Evolutionary conservation across 139 green algal genomes (phyloP).

Genomic region (Auxenochlorella protothecoides): DNA sequence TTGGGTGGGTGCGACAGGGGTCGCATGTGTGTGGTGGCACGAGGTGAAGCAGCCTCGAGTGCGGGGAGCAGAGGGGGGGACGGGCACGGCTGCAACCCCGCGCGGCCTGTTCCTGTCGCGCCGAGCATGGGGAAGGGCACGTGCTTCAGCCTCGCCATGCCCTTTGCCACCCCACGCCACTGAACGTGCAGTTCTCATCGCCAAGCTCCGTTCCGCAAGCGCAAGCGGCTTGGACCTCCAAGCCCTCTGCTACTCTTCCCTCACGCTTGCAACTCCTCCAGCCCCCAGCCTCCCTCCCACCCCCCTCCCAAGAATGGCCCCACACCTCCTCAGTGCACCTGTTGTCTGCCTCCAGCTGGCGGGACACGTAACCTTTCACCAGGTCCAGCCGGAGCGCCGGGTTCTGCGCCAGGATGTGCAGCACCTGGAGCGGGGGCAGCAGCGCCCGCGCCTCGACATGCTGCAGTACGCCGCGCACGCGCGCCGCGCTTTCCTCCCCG

Average conservation of each 20-base stretch:
- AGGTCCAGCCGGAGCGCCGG: slow-evolving; percentile 50
- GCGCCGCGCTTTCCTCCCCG: slow-evolving; percentile 1
- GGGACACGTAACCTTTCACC: slow-evolving; percentile 59
- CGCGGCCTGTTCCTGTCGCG: not conserved
- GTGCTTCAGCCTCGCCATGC: not conserved
- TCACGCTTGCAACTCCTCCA: too few species aligned
- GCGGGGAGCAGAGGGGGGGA: too few species aligned
- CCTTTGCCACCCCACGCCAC: not conserved
- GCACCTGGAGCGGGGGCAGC: slow-evolving; percentile 82
- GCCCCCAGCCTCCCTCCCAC: too few species aligned
- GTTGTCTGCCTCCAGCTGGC: slow-evolving; percentile 44
- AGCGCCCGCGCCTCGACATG: slow-evolving; percentile 67
- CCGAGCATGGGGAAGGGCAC: not conserved
- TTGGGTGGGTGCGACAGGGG: not conserved
- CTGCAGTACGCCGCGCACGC: slow-evolving; percentile 49
- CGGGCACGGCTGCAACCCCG: too few species aligned
- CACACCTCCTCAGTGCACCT: not conserved
- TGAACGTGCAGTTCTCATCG: too few species aligned
- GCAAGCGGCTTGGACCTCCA: too few species aligned
- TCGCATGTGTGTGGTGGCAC: too few species aligned
- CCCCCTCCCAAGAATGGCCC: too few species aligned
- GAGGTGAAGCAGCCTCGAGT: too few species aligned
- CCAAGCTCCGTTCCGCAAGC: too few species aligned
- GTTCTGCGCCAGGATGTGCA: slow-evolving; percentile 72
- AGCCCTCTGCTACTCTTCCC: too few species aligned